These are phyloP conservation scores for Aspergillus fischeri DNA, from an alignment of 2,329 filamentous ascomycete species.

Conservation along the genomic window DNA sequence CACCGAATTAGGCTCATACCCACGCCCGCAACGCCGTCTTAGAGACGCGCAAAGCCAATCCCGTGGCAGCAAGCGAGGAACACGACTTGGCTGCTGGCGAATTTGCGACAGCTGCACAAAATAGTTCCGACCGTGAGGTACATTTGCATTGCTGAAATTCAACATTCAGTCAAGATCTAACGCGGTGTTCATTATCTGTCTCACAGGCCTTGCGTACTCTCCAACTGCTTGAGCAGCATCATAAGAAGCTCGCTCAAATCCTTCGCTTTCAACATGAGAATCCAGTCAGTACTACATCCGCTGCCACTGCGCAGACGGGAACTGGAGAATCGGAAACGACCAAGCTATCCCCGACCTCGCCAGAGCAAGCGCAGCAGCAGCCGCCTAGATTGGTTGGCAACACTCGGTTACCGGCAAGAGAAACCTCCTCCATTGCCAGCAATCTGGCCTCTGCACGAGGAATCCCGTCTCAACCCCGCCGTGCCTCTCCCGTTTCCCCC, in stretches of 20 bases:
- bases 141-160: conserved; percentile 4
- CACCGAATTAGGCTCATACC: conserved; percentile 65
- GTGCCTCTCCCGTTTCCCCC: conserved; percentile 65
- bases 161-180: not conserved
- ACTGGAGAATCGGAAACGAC: conserved; percentile 15
- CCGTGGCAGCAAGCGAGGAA: conserved; percentile 77
- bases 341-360: conserved; percentile 22
- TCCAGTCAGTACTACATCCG: conserved; percentile 29
- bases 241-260: conserved; percentile 75
- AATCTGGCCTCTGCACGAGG: conserved; percentile 83
- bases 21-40: conserved; percentile 80
- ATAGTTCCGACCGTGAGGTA: conserved; percentile 60
- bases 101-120: conserved; percentile 76
- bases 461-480: conserved; percentile 55
- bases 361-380: conserved; percentile 30
- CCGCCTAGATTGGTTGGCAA: conserved; percentile 37
- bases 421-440: conserved; percentile 80
- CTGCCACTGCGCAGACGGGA: conserved; percentile 15
- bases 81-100: conserved; percentile 84
- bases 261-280: conserved; percentile 65
- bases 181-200: not conserved
- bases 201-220: conserved; percentile 78
- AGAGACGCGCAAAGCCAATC: conserved; percentile 64
- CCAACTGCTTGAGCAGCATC: conserved; percentile 80
- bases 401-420: conserved; percentile 54